Base-by-base conservation (phyloP, 1,139 yeast genomes). In the Taiozyma sp. region DNA sequence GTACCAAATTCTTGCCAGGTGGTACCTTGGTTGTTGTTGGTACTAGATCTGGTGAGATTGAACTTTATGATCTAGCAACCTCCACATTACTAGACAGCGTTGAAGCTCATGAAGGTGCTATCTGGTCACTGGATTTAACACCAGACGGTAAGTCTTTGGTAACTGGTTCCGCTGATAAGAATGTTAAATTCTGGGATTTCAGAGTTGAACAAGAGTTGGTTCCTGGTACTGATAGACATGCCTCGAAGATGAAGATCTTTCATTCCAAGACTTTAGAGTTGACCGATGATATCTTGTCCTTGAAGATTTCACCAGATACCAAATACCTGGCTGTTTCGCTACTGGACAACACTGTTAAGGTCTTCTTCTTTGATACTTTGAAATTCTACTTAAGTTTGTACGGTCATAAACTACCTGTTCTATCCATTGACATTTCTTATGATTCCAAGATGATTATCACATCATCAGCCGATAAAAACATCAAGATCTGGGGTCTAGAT, bases 401-500 rank as follows among this genome's bases (percentile, higher is more conserved):
- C 63, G 99, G 99, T 34, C 99, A 93, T 69, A 95, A 91, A 66
- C 77, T 95, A 54, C 99, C 99, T 0, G 97, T 89, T 2, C 73
- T 89, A 51, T 83, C 96, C 3, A 81, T 95, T 61, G 99, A 93
- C 66, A 90, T 93, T 42, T 87, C 98, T 1, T 75, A 70, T 58
- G 99, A 93, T 66, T 84, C 93, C 42, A 93, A 93, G 66, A 69
- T 93, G 60, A 77, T 93, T 50, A 83, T 91, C 50, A 88, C 98
- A 0, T 88, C 97, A 7, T 89, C 97, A 1, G 99, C 99, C 0
- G 99, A 93, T 70, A 93, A 93, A 68, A 93, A 93, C 68, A 88
- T 93, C 64, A 90, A 95, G 68, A 86, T 93, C 52, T 93, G 99
- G 99, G 99, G 99, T 47, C 73, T 95, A 54, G 99, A 93, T 68